Percentiles rank a stretch among this genome's conserved stretches.
Conservation (phyloP, 2,329 filamentous ascomycete genomes). For the Colletotrichum camelliae region DNA sequence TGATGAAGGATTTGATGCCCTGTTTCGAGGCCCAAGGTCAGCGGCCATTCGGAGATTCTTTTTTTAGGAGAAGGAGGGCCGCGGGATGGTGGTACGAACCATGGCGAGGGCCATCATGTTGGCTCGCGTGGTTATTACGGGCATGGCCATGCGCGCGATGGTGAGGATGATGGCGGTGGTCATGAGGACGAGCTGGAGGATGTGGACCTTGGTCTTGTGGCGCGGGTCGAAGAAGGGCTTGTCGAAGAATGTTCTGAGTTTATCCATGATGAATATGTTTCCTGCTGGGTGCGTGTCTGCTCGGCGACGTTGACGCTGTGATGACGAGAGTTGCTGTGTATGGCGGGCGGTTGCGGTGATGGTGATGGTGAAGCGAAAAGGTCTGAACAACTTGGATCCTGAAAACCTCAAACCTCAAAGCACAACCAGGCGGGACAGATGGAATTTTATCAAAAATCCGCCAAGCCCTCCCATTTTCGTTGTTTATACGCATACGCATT, state of each 20-base stretch:
- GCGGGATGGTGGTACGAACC: background rate
- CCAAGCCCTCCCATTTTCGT: background rate
- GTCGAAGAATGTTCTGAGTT: background rate
- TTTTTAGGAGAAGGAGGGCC: too few species aligned
- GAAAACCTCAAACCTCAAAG: background rate
- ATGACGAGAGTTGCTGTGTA: background rate
- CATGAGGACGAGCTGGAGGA: slow-evolving; percentile 4
- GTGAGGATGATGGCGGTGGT: slow-evolving; percentile 5
- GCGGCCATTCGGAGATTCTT: background rate
- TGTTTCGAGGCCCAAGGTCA: background rate
- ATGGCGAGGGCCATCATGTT: slow-evolving; percentile 20
- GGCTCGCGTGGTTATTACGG: background rate
- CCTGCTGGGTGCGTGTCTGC: rapidly evolving
- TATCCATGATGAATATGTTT: background rate
- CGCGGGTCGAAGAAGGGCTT: slow-evolving; percentile 9
- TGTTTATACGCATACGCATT: background rate
- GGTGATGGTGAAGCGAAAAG: background rate
- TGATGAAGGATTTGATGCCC: slow-evolving; percentile 42
- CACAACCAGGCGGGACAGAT: background rate
- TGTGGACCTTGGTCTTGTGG: slow-evolving; percentile 17
- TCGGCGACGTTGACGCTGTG: background rate
- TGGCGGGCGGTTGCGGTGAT: rapidly evolving
- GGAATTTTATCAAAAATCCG: background rate
- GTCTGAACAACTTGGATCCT: background rate
- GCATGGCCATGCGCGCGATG: slow-evolving; percentile 5